phyloP scores from a whole-genome alignment of 768 basidiomycete species.

The Chiua virens region DNA sequence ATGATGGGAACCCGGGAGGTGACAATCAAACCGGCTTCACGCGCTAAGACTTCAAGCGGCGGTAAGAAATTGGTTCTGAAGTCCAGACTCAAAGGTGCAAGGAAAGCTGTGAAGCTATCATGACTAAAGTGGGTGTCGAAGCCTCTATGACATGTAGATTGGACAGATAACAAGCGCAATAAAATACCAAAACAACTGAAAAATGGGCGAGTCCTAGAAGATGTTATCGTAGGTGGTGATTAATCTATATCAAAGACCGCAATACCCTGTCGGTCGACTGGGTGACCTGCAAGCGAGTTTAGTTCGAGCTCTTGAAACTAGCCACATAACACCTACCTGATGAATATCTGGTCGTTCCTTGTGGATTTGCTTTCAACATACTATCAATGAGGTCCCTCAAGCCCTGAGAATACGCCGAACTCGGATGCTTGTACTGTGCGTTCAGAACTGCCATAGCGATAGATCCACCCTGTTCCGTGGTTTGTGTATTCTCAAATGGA shows the following conservation, averaged over 20 bases:
- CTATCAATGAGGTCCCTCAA: conserved; percentile 78
- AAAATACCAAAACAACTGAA: conserved; percentile 1
- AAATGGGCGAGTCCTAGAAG: conserved; percentile 1
- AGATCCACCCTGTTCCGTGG: conserved; percentile 91
- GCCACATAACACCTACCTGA: conserved; percentile 48
- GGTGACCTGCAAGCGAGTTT: conserved; percentile 51
- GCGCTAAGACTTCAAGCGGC: not conserved
- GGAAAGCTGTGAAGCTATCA: not conserved
- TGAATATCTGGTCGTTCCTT: conserved; percentile 84
- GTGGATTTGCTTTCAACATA: conserved; percentile 82
- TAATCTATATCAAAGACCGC: conserved; percentile 55
- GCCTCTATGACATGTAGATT: not conserved
- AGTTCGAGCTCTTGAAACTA: not conserved
- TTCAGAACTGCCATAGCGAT: conserved; percentile 98
- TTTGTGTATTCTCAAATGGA: conserved; percentile 91
- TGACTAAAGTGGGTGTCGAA: conserved; percentile 5
- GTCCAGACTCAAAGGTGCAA: not conserved
- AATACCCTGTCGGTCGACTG: conserved; percentile 62
- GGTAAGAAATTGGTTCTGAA: conserved; percentile 2
- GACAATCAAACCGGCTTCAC: conserved; percentile 1
- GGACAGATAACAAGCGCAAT: conserved; percentile 7
- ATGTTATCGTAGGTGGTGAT: not conserved
- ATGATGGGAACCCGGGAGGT: not conserved
- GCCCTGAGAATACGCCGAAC: conserved; percentile 82
- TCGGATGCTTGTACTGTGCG: conserved; percentile 89